Evolutionary conservation across 1,284 basidiomycete genomes (phyloP).

Genomic region (Sutorius eximius): DNA sequence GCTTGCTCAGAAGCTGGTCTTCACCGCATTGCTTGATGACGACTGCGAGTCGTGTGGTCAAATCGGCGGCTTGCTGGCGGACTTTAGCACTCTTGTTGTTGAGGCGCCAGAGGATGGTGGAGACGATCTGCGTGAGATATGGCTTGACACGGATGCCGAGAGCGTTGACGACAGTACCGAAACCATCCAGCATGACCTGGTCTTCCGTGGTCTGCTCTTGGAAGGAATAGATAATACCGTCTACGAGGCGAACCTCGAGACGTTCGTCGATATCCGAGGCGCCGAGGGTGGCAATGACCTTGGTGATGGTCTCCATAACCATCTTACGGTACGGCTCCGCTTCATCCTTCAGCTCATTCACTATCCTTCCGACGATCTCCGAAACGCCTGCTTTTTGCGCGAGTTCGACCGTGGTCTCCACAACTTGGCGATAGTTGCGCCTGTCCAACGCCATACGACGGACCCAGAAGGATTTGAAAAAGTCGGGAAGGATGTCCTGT

Average conservation of each 20-base stretch:
- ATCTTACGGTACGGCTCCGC: slow-evolving; percentile 98
- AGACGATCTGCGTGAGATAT: slow-evolving; percentile 98
- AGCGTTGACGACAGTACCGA: slow-evolving; percentile 95
- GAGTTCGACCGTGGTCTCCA: slow-evolving; percentile 97
- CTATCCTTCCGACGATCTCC: slow-evolving; percentile 93
- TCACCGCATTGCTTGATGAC: slow-evolving; percentile 99
- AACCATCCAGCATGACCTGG: slow-evolving; percentile 98
- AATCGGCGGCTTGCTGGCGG: slow-evolving; percentile 96
- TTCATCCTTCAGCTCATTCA: slow-evolving; percentile 96
- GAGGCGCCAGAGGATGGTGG: slow-evolving; percentile 98
- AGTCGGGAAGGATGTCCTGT: slow-evolving; percentile 98
- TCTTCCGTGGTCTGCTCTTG: slow-evolving; percentile 99
- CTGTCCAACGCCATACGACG: slow-evolving; percentile 96
- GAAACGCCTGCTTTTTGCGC: slow-evolving; percentile 96
- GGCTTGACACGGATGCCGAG: slow-evolving; percentile 98
- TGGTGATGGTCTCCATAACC: slow-evolving; percentile 99
- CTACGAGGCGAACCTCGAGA: slow-evolving; percentile 90
- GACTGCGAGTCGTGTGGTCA: slow-evolving; percentile 91
- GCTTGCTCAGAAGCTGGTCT: slow-evolving; percentile 92
- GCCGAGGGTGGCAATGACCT: slow-evolving; percentile 89
- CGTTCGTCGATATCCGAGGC: slow-evolving; percentile 97
- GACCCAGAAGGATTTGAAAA: slow-evolving; percentile 99
- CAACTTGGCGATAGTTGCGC: slow-evolving; percentile 95
- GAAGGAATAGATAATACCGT: slow-evolving; percentile 99
- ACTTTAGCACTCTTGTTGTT: slow-evolving; percentile 99